Evolutionary conservation across 495 filamentous ascomycete species (phyloP).

Genomic region (Annulohypoxylon bovei): DNA sequence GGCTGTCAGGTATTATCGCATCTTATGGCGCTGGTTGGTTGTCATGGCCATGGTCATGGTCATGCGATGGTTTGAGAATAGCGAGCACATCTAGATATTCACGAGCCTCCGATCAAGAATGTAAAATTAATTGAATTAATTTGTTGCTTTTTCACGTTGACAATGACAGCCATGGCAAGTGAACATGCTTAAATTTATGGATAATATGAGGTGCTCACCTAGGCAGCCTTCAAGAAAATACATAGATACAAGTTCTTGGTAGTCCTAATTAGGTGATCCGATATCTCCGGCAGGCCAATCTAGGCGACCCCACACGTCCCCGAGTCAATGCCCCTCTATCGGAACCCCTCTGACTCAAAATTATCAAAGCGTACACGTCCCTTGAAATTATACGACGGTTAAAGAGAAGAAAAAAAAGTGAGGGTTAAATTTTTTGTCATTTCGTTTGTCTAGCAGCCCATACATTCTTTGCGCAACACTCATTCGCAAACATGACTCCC

Average conservation of each 20-base stretch:
- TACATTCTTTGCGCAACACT: background rate
- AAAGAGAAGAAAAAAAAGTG: constrained; percentile 7
- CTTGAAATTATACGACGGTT: constrained; percentile 13
- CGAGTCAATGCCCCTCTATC: constrained; percentile 34
- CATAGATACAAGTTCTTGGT: background rate
- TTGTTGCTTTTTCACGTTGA: background rate
- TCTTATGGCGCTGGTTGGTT: constrained; percentile 16
- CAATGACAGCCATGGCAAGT: background rate
- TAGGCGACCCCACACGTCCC: constrained; percentile 19
- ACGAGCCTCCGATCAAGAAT: background rate
- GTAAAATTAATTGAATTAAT: background rate
- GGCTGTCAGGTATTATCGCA: too few species aligned
- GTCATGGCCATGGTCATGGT: background rate
- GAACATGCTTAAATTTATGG: background rate
- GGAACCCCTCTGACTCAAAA: constrained; percentile 42
- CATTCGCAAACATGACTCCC: constrained; percentile 34
- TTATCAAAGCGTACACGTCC: constrained; percentile 15
- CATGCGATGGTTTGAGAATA: constrained; percentile 1
- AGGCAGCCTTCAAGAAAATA: background rate
- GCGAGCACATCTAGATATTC: constrained; percentile 7
- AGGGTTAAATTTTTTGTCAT: background rate
- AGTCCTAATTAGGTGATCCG: constrained; percentile 11
- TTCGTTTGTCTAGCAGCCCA: background rate
- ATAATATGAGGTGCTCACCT: background rate
- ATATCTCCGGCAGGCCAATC: constrained; percentile 36